These are phyloP conservation scores for Pseudocercospora musae DNA, from an alignment of 2,329 filamentous ascomycete genomes.

Conservation along the genomic window DNA sequence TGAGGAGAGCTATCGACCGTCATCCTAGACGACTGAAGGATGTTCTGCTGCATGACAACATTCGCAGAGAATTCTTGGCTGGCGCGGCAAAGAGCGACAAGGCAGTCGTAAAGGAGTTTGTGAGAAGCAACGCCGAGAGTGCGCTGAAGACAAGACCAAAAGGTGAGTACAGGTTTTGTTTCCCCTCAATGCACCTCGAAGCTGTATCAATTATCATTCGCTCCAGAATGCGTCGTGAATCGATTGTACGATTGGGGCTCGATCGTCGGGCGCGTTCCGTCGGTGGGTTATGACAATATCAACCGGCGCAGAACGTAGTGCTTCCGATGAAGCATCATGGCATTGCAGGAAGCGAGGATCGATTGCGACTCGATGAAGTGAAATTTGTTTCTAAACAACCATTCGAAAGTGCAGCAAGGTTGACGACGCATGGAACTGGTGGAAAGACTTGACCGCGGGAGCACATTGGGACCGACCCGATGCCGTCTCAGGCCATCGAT, in stretches of 20 bases:
- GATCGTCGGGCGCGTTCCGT: not conserved
- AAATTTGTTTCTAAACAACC: not conserved
- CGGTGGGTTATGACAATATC: not conserved
- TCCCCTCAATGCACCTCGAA: not conserved
- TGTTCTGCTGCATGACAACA: constrained; percentile 58
- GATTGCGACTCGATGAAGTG: not conserved
- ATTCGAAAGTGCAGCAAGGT: not conserved
- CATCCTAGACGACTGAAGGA: constrained; percentile 67
- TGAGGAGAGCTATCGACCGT: constrained; percentile 73
- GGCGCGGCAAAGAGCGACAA: constrained; percentile 57
- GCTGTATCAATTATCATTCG: not conserved
- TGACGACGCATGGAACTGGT: not conserved
- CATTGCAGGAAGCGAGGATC: not conserved
- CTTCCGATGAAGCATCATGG: not conserved
- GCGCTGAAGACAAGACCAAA: constrained; percentile 80
- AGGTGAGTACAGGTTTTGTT: constrained; percentile 55
- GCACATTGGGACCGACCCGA: not conserved
- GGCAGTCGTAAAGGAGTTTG: constrained; percentile 54
- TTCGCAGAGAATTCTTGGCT: constrained; percentile 59
- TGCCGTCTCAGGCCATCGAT: not conserved
- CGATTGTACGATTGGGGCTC: not conserved
- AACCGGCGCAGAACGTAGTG: not conserved
- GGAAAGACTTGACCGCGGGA: not conserved
- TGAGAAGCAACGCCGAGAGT: constrained; percentile 63
- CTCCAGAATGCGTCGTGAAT: not conserved